Base-by-base conservation (phyloP, 2,329 filamentous ascomycete species). In the Teratosphaeria zuluensis region DNA sequence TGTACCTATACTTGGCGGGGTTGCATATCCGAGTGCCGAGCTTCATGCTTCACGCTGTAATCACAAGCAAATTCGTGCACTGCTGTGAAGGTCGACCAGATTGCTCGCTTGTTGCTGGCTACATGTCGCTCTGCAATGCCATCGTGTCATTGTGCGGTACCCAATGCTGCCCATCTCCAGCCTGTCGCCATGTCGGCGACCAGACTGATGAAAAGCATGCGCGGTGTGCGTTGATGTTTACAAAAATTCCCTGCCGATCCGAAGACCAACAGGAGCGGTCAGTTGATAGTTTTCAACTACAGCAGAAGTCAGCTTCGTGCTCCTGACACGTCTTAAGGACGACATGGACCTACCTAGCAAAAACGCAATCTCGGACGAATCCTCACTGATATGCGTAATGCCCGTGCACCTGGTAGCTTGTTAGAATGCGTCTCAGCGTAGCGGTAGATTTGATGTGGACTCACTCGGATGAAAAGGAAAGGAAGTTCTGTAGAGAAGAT, bases 361-460 rank as follows among this genome's bases (percentile, higher is more conserved):
- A 88, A 89, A 89, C 81, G 82, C 83, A 82, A 83, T 84, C 86
- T 90, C 88, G 84, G 88, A 90, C 85, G 82, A 85, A 86, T 89
- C 87, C 84, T 90, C 87, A 90, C 85, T 87, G 85, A 83, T 83
- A 85, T 82, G 83, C 84, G 82, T 89, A 87, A 87, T 83, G 85
- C 87, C 85, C 84, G 77, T 86, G 53, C 53, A 52, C 7, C 16
- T 16, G 6, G 38, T 16, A 16, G 14, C 5, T 19, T 16, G 16
- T 46, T 19, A n/a, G 38, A 2, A 46, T 46, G 38, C 16, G 12
- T 9, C 9, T 16, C 38, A 46, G 4, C 16, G 38, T 19, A 19
- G 5, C 4, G 16, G 38, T 46, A n/a, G 38, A 46, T 6, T 46
- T 4, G 38, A n/a, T n/a, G 12, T 6, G 38, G 16, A 16, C 16